Evolutionary conservation across 2,329 filamentous ascomycete species (phyloP).

Genomic region (Aspergillus bombycis): DNA sequence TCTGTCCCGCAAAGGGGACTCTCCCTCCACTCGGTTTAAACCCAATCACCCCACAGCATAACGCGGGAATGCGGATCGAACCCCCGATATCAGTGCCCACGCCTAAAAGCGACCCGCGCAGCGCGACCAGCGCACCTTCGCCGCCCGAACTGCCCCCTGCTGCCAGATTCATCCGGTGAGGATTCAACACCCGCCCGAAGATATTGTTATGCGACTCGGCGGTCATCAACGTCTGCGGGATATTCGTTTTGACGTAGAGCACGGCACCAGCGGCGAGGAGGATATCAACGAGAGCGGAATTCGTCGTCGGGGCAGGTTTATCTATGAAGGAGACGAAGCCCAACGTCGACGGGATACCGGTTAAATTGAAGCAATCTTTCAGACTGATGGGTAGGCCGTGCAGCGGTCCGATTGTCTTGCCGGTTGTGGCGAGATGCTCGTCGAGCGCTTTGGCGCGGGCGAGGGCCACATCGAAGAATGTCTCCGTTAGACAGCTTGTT

Average conservation of each 20-base stretch:
- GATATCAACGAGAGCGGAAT: conserved; percentile 60
- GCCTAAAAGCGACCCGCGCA: conserved; percentile 61
- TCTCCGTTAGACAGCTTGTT: conserved; percentile 53
- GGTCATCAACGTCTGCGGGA: conserved; percentile 60
- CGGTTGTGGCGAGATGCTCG: conserved; percentile 42
- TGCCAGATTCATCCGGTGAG: conserved; percentile 59
- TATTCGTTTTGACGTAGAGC: conserved; percentile 69
- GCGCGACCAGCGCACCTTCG: conserved; percentile 62
- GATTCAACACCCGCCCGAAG: conserved; percentile 65
- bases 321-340: conserved; percentile 64
- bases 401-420: conserved; percentile 58
- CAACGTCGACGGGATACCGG: conserved; percentile 56
- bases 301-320: conserved; percentile 53
- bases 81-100: conserved; percentile 63
- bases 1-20: too few relatives aligned
- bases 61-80: conserved; percentile 49
- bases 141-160: conserved; percentile 69
- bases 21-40: conserved; percentile 45
- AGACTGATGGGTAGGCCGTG: conserved; percentile 64
- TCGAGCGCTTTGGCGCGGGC: conserved; percentile 54
- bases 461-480: conserved; percentile 56
- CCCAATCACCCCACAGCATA: conserved; percentile 53
- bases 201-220: conserved; percentile 57
- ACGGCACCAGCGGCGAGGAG: conserved; percentile 64
- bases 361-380: conserved; percentile 52